Base-by-base conservation (phyloP, 2,329 filamentous ascomycete species). In the Colletotrichum sp. region DNA sequence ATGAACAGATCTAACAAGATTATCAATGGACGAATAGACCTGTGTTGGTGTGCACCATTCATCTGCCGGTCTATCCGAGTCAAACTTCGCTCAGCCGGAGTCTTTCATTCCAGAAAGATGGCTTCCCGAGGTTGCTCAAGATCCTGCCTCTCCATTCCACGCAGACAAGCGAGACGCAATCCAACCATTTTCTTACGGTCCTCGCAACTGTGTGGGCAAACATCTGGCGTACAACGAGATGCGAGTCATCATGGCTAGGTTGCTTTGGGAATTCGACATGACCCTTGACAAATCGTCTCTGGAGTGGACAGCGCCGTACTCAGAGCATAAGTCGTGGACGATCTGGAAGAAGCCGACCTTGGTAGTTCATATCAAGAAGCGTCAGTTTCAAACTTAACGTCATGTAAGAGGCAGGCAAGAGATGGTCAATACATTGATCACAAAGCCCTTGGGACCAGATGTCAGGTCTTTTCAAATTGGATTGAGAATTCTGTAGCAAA, bases 231-330 rank as follows among this genome's bases (percentile, higher is more conserved):
- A 88, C 61, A 83, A 86, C 24, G 88, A 91, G 79, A 88, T 90
- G 85, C 83, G 88, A 6, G 79, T 88, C 5, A 86, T 90, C 58
- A 79, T 90, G 9, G 85, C 87, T 1, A 85, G 85, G 2, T 75
- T 91, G 13, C 77, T 90, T 2, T 90, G 84, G 80, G 87, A 87
- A 61, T 90, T 90, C 78, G 88, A 90, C 73, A 73, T 89, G 72
- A 78, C 80, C 34, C 81, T 89, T 24, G 82, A 81, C 2, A 80
- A 85, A 5, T 79, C 82, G 24, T 79, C 78, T 10, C 18, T 76
- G 4, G 77, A 82, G n/a, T 88, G 87, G 87, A 78, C 85, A 16
- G 75, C 79, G 34, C 70, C 63, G 9, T 67, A 67, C 16, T 67
- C 63, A 15, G 78, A 81, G 6, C 86, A 88, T 75, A 81, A 80